These are phyloP conservation scores for Trichoderma pleuroti DNA, from an alignment of 2,329 filamentous ascomycete genomes.

Conservation along the genomic window DNA sequence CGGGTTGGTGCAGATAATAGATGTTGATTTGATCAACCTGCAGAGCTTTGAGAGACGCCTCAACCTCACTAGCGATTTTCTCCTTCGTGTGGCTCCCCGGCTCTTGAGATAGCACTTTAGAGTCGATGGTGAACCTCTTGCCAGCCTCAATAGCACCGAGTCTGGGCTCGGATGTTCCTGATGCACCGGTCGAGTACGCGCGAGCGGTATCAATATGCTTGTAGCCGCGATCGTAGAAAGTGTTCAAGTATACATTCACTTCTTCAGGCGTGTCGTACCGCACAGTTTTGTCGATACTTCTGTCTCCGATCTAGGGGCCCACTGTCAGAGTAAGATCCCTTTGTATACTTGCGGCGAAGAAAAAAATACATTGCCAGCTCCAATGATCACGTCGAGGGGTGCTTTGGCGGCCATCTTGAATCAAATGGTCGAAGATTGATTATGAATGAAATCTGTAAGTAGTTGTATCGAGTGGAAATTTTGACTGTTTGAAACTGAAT, in stretches of 20 bases:
- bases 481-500: background rate
- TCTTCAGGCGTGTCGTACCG: constrained; percentile 28
- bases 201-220: constrained; percentile 14
- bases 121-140: constrained; percentile 33
- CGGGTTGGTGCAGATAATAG: constrained; percentile 8
- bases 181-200: constrained; percentile 19
- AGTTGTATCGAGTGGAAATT: background rate
- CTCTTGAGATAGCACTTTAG: constrained; percentile 31
- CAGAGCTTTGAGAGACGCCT: constrained; percentile 32
- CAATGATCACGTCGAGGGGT: constrained; percentile 1
- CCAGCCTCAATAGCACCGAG: constrained; percentile 30
- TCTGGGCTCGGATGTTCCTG: constrained; percentile 30
- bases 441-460: background rate
- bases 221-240: constrained; percentile 14
- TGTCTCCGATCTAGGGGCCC: constrained; percentile 25
- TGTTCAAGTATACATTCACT: constrained; percentile 22
- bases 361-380: constrained; percentile 8
- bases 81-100: constrained; percentile 29
- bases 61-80: constrained; percentile 30
- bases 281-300: constrained; percentile 22
- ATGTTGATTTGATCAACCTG: constrained; percentile 14
- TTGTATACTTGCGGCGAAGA: too few relatives aligned
- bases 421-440: background rate
- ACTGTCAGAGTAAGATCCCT: background rate
- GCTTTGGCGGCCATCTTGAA: background rate